Conservation (phyloP, 2,329 filamentous ascomycete genomes). For the Aspergillus fischeri region DNA sequence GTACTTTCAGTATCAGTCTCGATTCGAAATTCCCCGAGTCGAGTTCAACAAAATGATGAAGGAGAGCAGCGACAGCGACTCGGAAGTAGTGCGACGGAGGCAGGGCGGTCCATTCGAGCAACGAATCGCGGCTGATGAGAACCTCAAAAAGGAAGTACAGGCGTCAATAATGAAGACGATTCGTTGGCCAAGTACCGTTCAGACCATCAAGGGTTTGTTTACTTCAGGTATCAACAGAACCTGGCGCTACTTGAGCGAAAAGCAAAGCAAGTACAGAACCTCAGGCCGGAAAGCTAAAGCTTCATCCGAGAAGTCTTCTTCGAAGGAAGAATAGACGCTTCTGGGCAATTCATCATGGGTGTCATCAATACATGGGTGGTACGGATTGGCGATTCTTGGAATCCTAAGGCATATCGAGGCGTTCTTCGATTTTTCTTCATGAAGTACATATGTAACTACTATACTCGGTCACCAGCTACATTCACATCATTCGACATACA, state of each 20-base stretch:
- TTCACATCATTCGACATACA: not conserved
- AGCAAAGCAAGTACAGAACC: conserved; percentile 60
- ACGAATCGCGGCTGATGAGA: conserved; percentile 69
- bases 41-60: conserved; percentile 86
- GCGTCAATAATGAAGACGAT: conserved; percentile 82
- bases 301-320: conserved; percentile 10
- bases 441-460: conserved; percentile 11
- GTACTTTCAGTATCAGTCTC: conserved; percentile 92
- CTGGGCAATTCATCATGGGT: conserved; percentile 1
- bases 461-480: not conserved
- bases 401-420: conserved; percentile 15
- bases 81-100: conserved; percentile 63
- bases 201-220: conserved; percentile 78
- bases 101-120: conserved; percentile 82
- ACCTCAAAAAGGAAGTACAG: conserved; percentile 67
- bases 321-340: conserved; percentile 16
- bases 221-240: conserved; percentile 71
- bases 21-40: conserved; percentile 75
- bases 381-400: not conserved
- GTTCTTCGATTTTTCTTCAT: conserved; percentile 6
- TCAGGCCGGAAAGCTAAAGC: conserved; percentile 29
- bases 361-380: conserved; percentile 9
- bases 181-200: conserved; percentile 83
- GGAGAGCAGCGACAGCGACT: conserved; percentile 64
- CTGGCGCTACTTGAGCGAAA: conserved; percentile 76